Evolutionary conservation across 2,329 filamentous ascomycete genomes (phyloP).

Genomic region (Pseudogymnoascus sp.): DNA sequence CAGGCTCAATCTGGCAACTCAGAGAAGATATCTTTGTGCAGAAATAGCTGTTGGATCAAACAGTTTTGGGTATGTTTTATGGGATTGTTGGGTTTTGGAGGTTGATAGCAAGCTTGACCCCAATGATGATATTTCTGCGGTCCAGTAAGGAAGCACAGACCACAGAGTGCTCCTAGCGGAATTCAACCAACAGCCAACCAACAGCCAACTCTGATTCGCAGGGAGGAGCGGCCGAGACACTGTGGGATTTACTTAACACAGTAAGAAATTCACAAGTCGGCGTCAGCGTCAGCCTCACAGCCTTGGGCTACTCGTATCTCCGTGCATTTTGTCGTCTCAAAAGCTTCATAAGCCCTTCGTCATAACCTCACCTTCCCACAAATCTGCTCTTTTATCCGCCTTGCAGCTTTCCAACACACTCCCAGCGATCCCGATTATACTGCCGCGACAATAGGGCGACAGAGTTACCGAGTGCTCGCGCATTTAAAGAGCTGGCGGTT

Average conservation of each 20-base stretch:
- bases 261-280: neutral
- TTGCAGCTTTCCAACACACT: neutral
- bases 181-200: neutral
- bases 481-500: neutral
- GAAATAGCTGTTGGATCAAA: conserved; percentile 7
- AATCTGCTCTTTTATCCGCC: neutral
- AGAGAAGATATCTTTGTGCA: conserved; percentile 6
- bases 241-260: neutral
- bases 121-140: conserved; percentile 10
- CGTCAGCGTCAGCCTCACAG: neutral
- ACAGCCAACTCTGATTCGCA: conserved; percentile 1
- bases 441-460: neutral
- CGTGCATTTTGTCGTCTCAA: neutral
- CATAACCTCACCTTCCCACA: neutral
- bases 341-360: neutral
- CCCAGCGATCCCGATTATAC: neutral
- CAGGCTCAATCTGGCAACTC: neutral
- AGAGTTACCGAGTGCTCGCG: neutral
- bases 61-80: neutral
- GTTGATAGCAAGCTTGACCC: conserved; percentile 6
- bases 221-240: neutral
- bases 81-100: neutral
- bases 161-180: conserved; percentile 1
- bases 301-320: neutral
- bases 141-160: neutral